These are phyloP conservation scores for Desmodesmus armatus DNA, from an alignment of 139 green algal species.

Conservation along the genomic window DNA sequence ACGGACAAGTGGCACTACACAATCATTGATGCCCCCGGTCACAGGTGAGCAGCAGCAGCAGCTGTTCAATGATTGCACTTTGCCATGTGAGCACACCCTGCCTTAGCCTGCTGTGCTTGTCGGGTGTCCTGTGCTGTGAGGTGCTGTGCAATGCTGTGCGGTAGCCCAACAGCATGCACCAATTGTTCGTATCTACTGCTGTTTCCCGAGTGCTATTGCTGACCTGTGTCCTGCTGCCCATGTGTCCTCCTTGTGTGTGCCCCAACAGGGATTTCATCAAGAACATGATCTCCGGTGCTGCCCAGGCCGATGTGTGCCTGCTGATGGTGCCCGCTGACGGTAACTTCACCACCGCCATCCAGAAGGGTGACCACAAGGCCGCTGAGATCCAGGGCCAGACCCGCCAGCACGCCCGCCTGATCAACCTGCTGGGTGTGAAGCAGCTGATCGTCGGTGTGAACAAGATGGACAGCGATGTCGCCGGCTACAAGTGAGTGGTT, in stretches of 20 bases:
- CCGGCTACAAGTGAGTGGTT: constrained; percentile 82
- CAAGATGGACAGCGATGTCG: constrained; percentile 98
- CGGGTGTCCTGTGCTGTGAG: not conserved
- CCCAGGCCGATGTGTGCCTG: constrained; percentile 94
- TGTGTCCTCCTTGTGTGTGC: constrained; percentile 74
- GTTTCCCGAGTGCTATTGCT: not conserved
- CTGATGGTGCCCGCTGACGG: constrained; percentile 90
- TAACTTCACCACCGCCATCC: constrained; percentile 98
- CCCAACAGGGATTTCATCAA: constrained; percentile 99
- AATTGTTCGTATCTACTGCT: not conserved
- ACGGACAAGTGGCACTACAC: constrained; percentile 99
- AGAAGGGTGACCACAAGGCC: constrained; percentile 98
- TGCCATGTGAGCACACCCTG: not conserved
- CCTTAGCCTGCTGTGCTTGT: too few species aligned
- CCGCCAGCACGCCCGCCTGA: constrained; percentile 97
- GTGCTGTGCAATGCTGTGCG: not conserved
- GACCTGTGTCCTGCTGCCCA: not conserved
- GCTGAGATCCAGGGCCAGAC: constrained; percentile 98
- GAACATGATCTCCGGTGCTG: constrained; percentile 99
- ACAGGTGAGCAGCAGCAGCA: too few species aligned
- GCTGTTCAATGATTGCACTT: not conserved
- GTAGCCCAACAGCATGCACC: not conserved
- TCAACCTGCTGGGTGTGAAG: constrained; percentile 98
- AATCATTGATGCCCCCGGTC: constrained; percentile 92
- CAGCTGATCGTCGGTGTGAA: constrained; percentile 96